phyloP scores from a whole-genome alignment of 768 basidiomycete species.

The Galerina marginata region DNA sequence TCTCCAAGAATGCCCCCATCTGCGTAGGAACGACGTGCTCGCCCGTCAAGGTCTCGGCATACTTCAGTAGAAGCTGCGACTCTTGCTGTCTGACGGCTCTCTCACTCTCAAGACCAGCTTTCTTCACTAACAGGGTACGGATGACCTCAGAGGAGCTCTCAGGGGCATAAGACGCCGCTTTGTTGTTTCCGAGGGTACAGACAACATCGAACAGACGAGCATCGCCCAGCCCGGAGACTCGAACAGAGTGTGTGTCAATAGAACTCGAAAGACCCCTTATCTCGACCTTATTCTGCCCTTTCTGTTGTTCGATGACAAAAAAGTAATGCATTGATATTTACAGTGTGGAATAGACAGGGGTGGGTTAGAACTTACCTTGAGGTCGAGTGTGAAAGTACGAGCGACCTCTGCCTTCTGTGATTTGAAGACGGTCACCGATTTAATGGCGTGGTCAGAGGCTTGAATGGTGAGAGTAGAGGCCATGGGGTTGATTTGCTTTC shows the following conservation, averaged over 20 bases:
- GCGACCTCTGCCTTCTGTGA: slow-evolving; percentile 60
- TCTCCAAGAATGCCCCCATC: slow-evolving; percentile 47
- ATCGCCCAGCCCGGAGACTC: slow-evolving; percentile 54
- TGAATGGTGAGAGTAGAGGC: slow-evolving; percentile 23
- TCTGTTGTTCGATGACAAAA: slow-evolving; percentile 34
- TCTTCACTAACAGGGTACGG: slow-evolving; percentile 42
- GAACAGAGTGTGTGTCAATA: slow-evolving; percentile 56
- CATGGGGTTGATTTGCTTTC: slow-evolving; percentile 6
- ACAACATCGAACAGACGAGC: slow-evolving; percentile 61
- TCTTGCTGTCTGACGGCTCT: slow-evolving; percentile 46
- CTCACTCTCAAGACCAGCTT: slow-evolving; percentile 40
- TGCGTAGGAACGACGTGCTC: slow-evolving; percentile 44
- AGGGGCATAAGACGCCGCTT: slow-evolving; percentile 19
- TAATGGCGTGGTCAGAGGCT: slow-evolving; percentile 51
- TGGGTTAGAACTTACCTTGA: slow-evolving; percentile 47
- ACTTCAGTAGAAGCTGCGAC: slow-evolving; percentile 45
- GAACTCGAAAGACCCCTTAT: slow-evolving; percentile 54
- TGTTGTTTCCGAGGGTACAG: slow-evolving; percentile 41
- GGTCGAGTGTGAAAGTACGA: slow-evolving; percentile 50
- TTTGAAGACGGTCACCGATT: slow-evolving; percentile 63
- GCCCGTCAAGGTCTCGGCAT: slow-evolving; percentile 48
- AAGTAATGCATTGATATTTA: not conserved
- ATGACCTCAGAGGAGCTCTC: slow-evolving; percentile 38
- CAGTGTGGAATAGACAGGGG: not conserved
- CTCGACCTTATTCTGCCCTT: slow-evolving; percentile 56